Percentiles rank a stretch among this genome's conserved stretches.
phyloP scores from a whole-genome alignment of 306 rosid species.

The Abrus precatorius region DNA sequence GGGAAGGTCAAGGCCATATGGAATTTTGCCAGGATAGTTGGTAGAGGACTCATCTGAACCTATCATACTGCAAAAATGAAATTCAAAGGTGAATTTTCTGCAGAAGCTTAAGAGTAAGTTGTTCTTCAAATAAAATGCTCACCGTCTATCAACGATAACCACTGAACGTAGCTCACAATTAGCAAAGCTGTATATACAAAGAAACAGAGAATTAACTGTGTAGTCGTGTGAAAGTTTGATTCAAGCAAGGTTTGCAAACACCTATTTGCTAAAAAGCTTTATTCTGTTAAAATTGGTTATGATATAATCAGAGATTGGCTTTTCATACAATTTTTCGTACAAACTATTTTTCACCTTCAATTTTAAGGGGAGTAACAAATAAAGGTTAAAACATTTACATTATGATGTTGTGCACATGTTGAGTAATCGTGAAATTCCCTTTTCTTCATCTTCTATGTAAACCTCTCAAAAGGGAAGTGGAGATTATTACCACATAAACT shows the following conservation, averaged over 20 bases:
- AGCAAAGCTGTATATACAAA: constrained; percentile 70
- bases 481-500: constrained; percentile 2
- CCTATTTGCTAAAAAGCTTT: neutral
- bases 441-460: neutral
- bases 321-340: neutral
- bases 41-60: constrained; percentile 73
- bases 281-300: neutral
- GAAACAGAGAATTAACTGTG: constrained; percentile 4
- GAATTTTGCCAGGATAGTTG: constrained; percentile 79
- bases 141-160: constrained; percentile 82
- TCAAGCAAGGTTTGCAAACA: neutral
- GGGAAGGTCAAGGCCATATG: constrained; percentile 78
- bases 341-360: neutral
- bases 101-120: constrained; percentile 17
- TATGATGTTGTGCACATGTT: neutral
- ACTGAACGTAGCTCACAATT: constrained; percentile 93
- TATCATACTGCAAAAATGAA: constrained; percentile 61
- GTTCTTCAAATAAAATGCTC: constrained; percentile 47
- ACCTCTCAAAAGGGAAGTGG: neutral
- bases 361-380: neutral
- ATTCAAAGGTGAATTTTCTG: neutral
- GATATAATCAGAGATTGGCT: neutral
- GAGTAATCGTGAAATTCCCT: neutral
- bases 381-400: neutral
- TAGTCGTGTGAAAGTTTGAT: constrained; percentile 15